Evolutionary conservation across 306 rosid species (phyloP).

Genomic region (Lablab purpureus): DNA sequence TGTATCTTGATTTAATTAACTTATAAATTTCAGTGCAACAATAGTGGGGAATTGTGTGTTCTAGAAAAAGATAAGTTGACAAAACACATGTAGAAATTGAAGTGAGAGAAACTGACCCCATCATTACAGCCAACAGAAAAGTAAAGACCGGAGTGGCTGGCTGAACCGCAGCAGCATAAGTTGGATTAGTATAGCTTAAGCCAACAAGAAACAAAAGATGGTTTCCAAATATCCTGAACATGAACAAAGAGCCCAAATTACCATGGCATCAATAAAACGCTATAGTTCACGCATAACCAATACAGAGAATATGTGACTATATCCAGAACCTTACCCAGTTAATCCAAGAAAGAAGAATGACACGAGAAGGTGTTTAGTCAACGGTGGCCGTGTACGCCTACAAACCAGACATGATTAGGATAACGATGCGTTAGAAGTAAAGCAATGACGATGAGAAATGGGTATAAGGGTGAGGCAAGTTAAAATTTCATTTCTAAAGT

Average conservation of each 20-base stretch:
- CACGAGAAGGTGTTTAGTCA: constrained; percentile 64
- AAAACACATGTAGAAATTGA: constrained; percentile 32
- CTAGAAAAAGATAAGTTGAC: constrained; percentile 22
- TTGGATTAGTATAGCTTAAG: constrained; percentile 96
- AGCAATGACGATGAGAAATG: neutral
- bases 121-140: constrained; percentile 78
- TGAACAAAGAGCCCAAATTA: constrained; percentile 38
- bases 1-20: constrained; percentile 24
- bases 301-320: neutral
- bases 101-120: constrained; percentile 81
- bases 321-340: constrained; percentile 75
- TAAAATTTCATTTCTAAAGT: constrained; percentile 16
- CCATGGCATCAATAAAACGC: constrained; percentile 36
- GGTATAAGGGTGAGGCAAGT: neutral
- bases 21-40: constrained; percentile 14
- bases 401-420: constrained; percentile 43
- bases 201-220: constrained; percentile 98
- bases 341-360: constrained; percentile 92
- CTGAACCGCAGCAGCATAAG: constrained; percentile 96
- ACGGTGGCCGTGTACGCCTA: constrained; percentile 78
- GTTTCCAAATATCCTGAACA: constrained; percentile 89
- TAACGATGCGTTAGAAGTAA: constrained; percentile 30
- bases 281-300: constrained; percentile 18
- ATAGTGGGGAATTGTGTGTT: constrained; percentile 2
- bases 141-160: constrained; percentile 96